Base-by-base conservation (phyloP, 2,329 filamentous ascomycete genomes). In the Trichoderma atrobrunneum region DNA sequence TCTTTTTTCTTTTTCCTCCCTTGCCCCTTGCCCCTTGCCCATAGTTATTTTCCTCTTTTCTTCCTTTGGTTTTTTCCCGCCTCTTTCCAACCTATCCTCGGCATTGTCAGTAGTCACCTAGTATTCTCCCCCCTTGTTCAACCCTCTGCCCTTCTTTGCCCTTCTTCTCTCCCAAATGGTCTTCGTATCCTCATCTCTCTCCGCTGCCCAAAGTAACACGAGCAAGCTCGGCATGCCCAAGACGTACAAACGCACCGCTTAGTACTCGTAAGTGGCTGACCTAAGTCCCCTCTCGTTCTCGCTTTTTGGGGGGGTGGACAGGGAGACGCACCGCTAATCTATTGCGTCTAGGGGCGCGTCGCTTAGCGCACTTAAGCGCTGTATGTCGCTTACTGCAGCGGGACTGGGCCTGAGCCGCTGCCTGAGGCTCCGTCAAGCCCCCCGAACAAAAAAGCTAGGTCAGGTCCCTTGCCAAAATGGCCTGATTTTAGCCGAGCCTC, bases 311-410 rank as follows among this genome's bases (percentile, higher is more conserved):
- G 61, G 43, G 26, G 62, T 32, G 39, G 43, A 43, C 26, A n/a
- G 43, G 43, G 10, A 57, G 34, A 60, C 7, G 56, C 56, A 54
- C 67, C 34, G 66, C 66, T 24, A 60, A 67, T 59, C 56, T 65
- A 30, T 26, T 69, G 69, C 61, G 60, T 51, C 34, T 72, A 61
- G 56, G 54, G 59, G 66, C 71, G 71, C 32, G 65, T 73, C 72
- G 71, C 71, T 71, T 71, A 71, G 69, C 69, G 69, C 69, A 71
- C 28, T 71, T 71, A 71, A 71, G 69, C 69, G 69, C 69, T 65
- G 61, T 61, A 65, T 65, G 60, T 71, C 69, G 69, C 69, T 71
- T 71, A 71, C 60, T 64, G 28, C 57, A 62, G 67, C 67, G 39
- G 51, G 48, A 36, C n/a, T 14, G 56, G 54, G 32, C 32, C 68